phyloP scores from a whole-genome alignment of 345 rosid species.

The Brassica carinata region DNA sequence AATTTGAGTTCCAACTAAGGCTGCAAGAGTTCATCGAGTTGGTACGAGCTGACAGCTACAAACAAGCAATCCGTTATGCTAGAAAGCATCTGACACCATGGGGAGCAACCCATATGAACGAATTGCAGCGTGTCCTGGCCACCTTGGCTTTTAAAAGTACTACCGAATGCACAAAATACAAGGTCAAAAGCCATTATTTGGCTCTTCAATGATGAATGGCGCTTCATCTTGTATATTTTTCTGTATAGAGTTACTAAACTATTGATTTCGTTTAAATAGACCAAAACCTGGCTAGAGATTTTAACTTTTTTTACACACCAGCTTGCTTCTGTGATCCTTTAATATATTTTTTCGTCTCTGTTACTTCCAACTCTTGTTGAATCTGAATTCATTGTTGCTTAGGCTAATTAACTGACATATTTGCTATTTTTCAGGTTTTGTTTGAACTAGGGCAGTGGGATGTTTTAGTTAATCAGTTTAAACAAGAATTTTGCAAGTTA shows the following conservation, averaged over 20 bases:
- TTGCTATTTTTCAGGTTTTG: conserved; percentile 53
- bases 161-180: too few species aligned
- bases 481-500: conserved; percentile 87
- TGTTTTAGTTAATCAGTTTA: conserved; percentile 80
- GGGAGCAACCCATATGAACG: too few species aligned
- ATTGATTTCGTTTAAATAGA: too few species aligned
- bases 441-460: conserved; percentile 91
- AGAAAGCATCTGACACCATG: too few species aligned
- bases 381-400: background rate
- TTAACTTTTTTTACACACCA: too few species aligned
- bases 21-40: conserved; percentile 94
- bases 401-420: background rate
- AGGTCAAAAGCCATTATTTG: too few species aligned
- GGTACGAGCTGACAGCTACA: conserved; percentile 52
- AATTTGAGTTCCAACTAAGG: conserved; percentile 89
- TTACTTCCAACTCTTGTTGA: conserved; percentile 1
- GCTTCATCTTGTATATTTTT: too few species aligned
- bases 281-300: background rate
- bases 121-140: too few species aligned
- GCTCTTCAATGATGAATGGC: too few species aligned
- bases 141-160: too few species aligned
- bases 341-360: background rate
- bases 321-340: conserved; percentile 12
- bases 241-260: too few species aligned
- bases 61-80: too few species aligned